phyloP scores from a whole-genome alignment of 495 filamentous ascomycete species.

The Penicillium turbatum region DNA sequence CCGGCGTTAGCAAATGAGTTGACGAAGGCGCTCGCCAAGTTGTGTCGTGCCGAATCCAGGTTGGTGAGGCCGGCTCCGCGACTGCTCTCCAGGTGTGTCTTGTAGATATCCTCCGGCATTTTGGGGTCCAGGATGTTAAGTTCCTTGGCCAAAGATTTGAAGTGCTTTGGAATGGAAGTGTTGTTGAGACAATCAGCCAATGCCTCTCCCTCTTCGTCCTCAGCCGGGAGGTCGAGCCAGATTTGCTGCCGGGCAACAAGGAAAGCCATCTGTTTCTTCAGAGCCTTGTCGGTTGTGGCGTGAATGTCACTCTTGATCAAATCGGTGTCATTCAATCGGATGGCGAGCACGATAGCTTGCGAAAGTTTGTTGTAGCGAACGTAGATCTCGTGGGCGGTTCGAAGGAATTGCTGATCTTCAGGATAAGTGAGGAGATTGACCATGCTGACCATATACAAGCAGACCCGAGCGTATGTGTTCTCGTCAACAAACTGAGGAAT shows the following conservation, averaged over 20 bases:
- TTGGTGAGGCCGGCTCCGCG: constrained; percentile 88
- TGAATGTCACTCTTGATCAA: constrained; percentile 76
- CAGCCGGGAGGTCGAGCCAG: constrained; percentile 60
- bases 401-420: constrained; percentile 91
- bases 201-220: constrained; percentile 64
- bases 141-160: constrained; percentile 90
- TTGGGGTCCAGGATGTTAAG: constrained; percentile 96
- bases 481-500: constrained; percentile 88
- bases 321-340: constrained; percentile 80
- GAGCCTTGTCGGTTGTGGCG: constrained; percentile 70
- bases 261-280: constrained; percentile 94
- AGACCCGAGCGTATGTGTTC: constrained; percentile 88
- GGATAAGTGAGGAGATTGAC: constrained; percentile 95
- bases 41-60: constrained; percentile 91
- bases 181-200: constrained; percentile 82
- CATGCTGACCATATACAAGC: constrained; percentile 98
- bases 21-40: constrained; percentile 92
- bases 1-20: constrained; percentile 96
- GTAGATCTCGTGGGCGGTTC: constrained; percentile 88
- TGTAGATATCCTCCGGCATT: constrained; percentile 98
- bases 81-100: constrained; percentile 94
- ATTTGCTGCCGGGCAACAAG: constrained; percentile 89
- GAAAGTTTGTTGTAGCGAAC: constrained; percentile 84
- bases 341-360: constrained; percentile 90
- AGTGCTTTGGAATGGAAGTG: constrained; percentile 81